A percentile compares a stretch with the other conserved stretches of the same genome.
Conservation (phyloP, 2,329 filamentous ascomycete genomes). For the Coniochaeta ligniaria region DNA sequence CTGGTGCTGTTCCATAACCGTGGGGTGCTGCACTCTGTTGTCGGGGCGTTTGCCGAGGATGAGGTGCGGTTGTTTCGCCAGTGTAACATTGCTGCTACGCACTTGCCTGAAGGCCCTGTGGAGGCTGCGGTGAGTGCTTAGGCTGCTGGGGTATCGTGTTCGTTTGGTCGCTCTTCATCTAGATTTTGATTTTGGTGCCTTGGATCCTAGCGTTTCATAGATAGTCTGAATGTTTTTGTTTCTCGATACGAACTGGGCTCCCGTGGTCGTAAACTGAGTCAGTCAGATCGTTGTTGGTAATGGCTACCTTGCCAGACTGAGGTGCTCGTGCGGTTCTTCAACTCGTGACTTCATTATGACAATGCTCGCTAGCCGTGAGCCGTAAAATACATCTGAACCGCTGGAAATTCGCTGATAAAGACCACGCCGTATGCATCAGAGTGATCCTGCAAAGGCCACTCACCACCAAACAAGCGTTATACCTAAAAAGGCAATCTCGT, state of each 20-base stretch:
- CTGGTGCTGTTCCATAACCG: constrained; percentile 74
- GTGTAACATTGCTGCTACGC: constrained; percentile 68
- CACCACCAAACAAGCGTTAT: neutral
- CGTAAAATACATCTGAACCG: neutral
- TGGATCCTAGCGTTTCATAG: neutral
- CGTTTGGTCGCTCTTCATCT: neutral
- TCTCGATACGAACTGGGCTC: too few species aligned
- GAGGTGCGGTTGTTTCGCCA: constrained; percentile 71
- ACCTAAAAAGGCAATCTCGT: neutral
- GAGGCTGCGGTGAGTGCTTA: constrained; percentile 12
- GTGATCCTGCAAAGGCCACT: neutral
- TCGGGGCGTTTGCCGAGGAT: constrained; percentile 65
- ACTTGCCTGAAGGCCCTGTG: constrained; percentile 43
- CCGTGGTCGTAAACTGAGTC: too few species aligned
- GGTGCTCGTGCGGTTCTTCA: neutral
- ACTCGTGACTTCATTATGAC: neutral
- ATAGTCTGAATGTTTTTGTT: neutral
- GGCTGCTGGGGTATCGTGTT: neutral
- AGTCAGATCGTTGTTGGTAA: too few species aligned
- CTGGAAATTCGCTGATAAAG: neutral
- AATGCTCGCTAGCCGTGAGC: neutral
- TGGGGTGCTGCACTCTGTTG: constrained; percentile 67
- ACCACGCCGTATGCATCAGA: neutral
- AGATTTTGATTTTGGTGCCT: neutral
- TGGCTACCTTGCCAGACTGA: too few species aligned